Conservation (phyloP, 805 yeast genomes). For the Metschnikowia bowlesiae region DNA sequence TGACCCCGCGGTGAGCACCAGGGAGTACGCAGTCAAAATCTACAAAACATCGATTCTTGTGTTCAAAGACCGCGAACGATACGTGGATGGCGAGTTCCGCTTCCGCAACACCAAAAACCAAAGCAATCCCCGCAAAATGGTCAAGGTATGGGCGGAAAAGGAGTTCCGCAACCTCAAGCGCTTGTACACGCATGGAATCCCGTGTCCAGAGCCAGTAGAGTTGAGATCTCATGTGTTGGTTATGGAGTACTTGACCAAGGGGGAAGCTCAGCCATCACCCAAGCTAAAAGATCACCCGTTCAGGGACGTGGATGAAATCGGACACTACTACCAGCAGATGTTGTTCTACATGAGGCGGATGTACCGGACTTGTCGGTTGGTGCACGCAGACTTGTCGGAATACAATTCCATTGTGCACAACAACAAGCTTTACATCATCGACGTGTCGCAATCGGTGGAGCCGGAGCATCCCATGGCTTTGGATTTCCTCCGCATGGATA, state of each 20-base stretch:
- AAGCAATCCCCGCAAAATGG: constrained; percentile 96
- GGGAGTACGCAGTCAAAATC: constrained; percentile 83
- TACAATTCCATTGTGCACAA: constrained; percentile 87
- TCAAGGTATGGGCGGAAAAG: constrained; percentile 97
- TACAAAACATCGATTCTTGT: constrained; percentile 94
- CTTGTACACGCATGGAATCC: constrained; percentile 70
- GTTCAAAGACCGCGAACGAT: constrained; percentile 94
- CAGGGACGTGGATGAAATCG: constrained; percentile 60
- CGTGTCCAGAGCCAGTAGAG: constrained; percentile 91
- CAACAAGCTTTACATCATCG: constrained; percentile 76
- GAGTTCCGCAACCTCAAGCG: constrained; percentile 92
- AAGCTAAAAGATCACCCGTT: constrained; percentile 80
- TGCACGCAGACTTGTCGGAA: constrained; percentile 96
- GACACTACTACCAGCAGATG: constrained; percentile 69
- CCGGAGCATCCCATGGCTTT: constrained; percentile 97
- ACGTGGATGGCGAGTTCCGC: constrained; percentile 93
- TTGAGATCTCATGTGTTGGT: constrained; percentile 85
- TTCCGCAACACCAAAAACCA: constrained; percentile 81
- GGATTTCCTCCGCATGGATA: constrained; percentile 95
- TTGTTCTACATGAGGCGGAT: constrained; percentile 79
- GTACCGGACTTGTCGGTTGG: constrained; percentile 83
- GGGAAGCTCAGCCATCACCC: constrained; percentile 89
- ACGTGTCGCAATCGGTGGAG: constrained; percentile 96
- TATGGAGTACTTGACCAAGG: constrained; percentile 82
- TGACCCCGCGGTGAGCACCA: constrained; percentile 28